Base-by-base conservation (phyloP, 805 yeast species). In the Zygoascus tannicola region DNA sequence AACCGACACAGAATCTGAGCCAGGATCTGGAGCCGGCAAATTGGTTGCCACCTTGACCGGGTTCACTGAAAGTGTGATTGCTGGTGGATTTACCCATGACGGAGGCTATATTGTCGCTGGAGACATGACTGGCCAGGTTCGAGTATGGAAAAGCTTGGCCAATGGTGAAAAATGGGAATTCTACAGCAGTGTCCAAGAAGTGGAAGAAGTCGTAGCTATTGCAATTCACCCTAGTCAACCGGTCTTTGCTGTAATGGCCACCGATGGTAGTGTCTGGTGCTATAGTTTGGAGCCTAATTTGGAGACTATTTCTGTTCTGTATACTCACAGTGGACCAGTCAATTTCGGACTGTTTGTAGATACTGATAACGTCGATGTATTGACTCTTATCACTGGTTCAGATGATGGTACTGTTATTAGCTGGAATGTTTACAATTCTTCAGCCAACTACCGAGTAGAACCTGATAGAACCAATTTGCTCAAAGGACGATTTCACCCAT, bases 231-330 rank as follows among this genome's bases (percentile, higher is more conserved):
- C 96, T 22, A 68, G 69, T 18, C 81, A 80, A 57, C 62, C 64
- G 22, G 74, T 85, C 38, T 85, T 90, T 68, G 97, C 97, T 12
- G 85, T 85, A 58, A 97, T 97, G 49, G 90, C 86, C 19, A 68
- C 71, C 5, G 96, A 88, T 62, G 98, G 98, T 2, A 81, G 95
- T 0, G 94, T 88, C 3, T 90, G 96, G 95, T 85, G 81, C 22
- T 92, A 87, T 59, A 85, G 81, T 56, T 72, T 88, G 34, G 79
- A 75, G 46, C 75, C 81, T 41, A 63, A 74, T 8, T 63, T 83
- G 43, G 85, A 78, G 46, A 83, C 49, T 40, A 43, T 64, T 26
- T 56, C 65, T 1, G 67, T 63, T 4, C 52, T 67, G 35, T 47
- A 48, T 57, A 77, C 81, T 16, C 97, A 90, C 64, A 78, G 83